A percentile compares a stretch with the other conserved stretches of the same genome.
These are phyloP conservation scores for Cutaneotrichosporon cutaneum DNA, from an alignment of 1,284 basidiomycete species.

Conservation along the genomic window DNA sequence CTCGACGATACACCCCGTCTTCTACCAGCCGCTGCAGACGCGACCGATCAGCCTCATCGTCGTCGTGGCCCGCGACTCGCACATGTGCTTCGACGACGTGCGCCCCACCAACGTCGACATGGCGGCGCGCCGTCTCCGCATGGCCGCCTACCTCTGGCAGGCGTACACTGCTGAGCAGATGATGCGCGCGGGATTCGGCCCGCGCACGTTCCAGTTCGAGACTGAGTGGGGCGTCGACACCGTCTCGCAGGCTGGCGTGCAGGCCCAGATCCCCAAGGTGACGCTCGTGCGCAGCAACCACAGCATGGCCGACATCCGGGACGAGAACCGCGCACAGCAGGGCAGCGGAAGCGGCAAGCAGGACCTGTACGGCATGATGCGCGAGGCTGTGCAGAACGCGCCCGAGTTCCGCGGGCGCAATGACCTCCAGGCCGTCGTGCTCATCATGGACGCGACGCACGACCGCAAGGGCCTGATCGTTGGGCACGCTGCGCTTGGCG, in stretches of 20 bases:
- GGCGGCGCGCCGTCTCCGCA: conserved; percentile 14
- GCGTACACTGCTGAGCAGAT: conserved; percentile 18
- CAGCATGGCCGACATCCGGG: conserved; percentile 10
- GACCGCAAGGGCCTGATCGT: conserved; percentile 9
- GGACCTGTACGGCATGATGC: conserved; percentile 6
- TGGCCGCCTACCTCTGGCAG: conserved; percentile 19
- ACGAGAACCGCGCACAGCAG: conserved; percentile 15
- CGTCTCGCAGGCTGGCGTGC: background rate
- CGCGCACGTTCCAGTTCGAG: conserved; percentile 15
- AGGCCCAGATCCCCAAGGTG: conserved; percentile 5
- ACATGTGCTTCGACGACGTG: conserved; percentile 14
- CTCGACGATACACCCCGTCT: background rate
- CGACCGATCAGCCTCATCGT: conserved; percentile 13
- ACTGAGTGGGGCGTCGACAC: conserved; percentile 14
- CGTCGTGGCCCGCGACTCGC: conserved; percentile 13
- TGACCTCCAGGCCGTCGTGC: conserved; percentile 4
- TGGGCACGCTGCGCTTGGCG: conserved; percentile 18
- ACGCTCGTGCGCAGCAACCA: conserved; percentile 12
- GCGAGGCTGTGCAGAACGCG: conserved; percentile 7
- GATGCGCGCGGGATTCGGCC: conserved; percentile 13
- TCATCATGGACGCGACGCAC: conserved; percentile 13
- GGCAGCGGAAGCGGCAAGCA: background rate
- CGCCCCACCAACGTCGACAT: conserved; percentile 9
- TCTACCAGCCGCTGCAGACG: conserved; percentile 11
- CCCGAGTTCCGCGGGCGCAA: conserved; percentile 11